Evolutionary conservation across 495 filamentous ascomycete species (phyloP), one percentile per base, ranked within the genome.

Genomic region (Aspergillus taichungensis): DNA sequence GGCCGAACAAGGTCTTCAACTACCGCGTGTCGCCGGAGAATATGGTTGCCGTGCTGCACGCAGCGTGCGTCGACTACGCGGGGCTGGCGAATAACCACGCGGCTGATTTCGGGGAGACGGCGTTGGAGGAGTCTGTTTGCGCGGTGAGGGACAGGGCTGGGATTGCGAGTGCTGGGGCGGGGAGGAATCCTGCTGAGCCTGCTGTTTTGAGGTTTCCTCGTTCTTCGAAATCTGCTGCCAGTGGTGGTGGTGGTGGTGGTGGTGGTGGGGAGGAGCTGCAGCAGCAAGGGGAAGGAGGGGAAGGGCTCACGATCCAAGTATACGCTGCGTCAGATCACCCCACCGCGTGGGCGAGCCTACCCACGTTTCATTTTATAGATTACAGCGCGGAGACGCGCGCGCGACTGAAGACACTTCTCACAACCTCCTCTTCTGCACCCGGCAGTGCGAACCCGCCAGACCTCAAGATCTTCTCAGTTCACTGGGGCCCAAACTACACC

Each of bases 11-110:
- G 34, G 48, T 37, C 6, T 71, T 66, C 54, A 69, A 70, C 40
- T 72, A 69, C 45, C 57, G 68, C 38, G 68, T 64, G 57, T 64
- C 71, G 38, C 68, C 68, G 3, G 56, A 55, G 8, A 69, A 72
- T 40, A 47, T 68, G 1, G 43, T 30, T 24, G 18, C 18, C 3
- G 57, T 61, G 5, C 38, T 69, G 3, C 47, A 53, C 28, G 57
- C 57, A 18, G 68, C 57, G 1, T 7, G 39, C 0, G 48, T 69
- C 37, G 51, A 66, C 46, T 67, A 66, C 40, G 62, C 53, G 3
- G 55, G 55, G 33, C 48, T 71, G 9, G 65, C 67, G 2, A 71
- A 70, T 47, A 69, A 69, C 40, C 67, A 71, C 33, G 59, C 55
- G 9, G 56, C 69, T 11, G 68, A 71, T 44, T 67, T 66, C 43